These are phyloP conservation scores for Neurospora sp. DNA, from an alignment of 495 filamentous ascomycete genomes.

Conservation along the genomic window DNA sequence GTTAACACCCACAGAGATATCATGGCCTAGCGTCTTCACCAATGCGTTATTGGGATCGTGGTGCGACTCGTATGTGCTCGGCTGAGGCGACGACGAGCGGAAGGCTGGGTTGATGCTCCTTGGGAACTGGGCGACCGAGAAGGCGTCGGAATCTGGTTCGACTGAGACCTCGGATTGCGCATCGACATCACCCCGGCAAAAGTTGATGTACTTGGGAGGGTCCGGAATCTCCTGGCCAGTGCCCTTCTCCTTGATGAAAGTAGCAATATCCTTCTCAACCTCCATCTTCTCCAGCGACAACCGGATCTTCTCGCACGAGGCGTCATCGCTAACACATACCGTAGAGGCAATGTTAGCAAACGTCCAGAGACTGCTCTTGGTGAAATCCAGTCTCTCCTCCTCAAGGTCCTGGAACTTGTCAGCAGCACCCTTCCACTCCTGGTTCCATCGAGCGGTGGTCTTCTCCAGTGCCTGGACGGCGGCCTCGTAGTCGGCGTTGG, in stretches of 20 bases:
- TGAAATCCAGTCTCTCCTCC: constrained; percentile 92
- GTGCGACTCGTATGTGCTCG: constrained; percentile 78
- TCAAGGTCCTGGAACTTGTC: constrained; percentile 99
- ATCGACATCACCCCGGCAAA: constrained; percentile 85
- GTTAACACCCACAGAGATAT: constrained; percentile 1
- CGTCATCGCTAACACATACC: constrained; percentile 98
- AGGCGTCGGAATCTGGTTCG: constrained; percentile 59
- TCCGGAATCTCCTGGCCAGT: constrained; percentile 96
- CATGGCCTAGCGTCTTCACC: constrained; percentile 51
- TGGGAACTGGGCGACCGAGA: constrained; percentile 91
- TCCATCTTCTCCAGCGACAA: constrained; percentile 90
- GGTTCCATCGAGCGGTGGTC: constrained; percentile 91
- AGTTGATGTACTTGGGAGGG: constrained; percentile 96
- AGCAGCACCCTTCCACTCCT: constrained; percentile 94
- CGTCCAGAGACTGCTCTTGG: constrained; percentile 93
- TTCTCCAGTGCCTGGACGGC: constrained; percentile 91
- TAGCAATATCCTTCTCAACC: constrained; percentile 86
- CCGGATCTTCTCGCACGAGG: constrained; percentile 94
- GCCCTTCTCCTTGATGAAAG: constrained; percentile 80
- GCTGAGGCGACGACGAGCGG: constrained; percentile 74
- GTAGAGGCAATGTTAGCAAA: constrained; percentile 98
- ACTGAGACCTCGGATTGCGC: constrained; percentile 62
- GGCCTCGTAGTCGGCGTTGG: constrained; percentile 86
- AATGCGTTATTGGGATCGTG: constrained; percentile 69
- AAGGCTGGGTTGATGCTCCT: constrained; percentile 91